A percentile compares a stretch with the other conserved stretches of the same genome.
Evolutionary conservation across 2,329 filamentous ascomycete species (phyloP).

Genomic region (Colletotrichum filicis): DNA sequence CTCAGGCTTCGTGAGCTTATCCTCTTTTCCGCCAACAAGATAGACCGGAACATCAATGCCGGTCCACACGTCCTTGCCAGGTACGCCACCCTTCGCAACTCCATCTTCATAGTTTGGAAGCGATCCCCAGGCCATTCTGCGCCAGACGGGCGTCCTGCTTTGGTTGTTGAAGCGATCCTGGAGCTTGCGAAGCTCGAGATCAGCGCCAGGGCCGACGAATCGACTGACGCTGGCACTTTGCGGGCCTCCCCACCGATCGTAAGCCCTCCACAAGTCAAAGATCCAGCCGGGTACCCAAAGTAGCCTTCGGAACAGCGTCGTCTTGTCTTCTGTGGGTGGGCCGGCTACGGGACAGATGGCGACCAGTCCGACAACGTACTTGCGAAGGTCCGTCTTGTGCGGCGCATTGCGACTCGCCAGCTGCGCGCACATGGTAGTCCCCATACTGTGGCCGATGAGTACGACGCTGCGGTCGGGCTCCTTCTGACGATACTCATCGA

Average conservation of each 20-base stretch:
- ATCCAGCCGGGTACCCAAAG: constrained; percentile 76
- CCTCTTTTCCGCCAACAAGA: constrained; percentile 81
- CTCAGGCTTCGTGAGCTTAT: constrained; percentile 77
- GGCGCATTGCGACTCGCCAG: constrained; percentile 66
- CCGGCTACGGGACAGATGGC: constrained; percentile 83
- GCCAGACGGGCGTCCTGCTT: constrained; percentile 84
- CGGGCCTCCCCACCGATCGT: constrained; percentile 82
- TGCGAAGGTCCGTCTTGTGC: constrained; percentile 62
- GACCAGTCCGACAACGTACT: constrained; percentile 79
- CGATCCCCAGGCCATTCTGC: constrained; percentile 80
- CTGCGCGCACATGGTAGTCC: constrained; percentile 79
- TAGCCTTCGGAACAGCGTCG: constrained; percentile 63
- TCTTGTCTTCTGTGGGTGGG: constrained; percentile 63
- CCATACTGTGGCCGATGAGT: constrained; percentile 90
- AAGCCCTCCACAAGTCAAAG: constrained; percentile 80
- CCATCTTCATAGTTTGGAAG: constrained; percentile 70
- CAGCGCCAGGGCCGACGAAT: constrained; percentile 77
- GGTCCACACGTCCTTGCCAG: constrained; percentile 77
- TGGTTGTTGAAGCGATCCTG: constrained; percentile 84
- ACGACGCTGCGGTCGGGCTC: constrained; percentile 77
- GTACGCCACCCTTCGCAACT: constrained; percentile 70
- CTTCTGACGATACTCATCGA: constrained; percentile 77
- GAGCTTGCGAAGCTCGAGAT: constrained; percentile 72
- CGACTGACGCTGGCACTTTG: constrained; percentile 82
- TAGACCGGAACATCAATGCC: constrained; percentile 79